Evolutionary conservation across 2,329 filamentous ascomycete species (phyloP).

Genomic region (Clonostachys byssicola): DNA sequence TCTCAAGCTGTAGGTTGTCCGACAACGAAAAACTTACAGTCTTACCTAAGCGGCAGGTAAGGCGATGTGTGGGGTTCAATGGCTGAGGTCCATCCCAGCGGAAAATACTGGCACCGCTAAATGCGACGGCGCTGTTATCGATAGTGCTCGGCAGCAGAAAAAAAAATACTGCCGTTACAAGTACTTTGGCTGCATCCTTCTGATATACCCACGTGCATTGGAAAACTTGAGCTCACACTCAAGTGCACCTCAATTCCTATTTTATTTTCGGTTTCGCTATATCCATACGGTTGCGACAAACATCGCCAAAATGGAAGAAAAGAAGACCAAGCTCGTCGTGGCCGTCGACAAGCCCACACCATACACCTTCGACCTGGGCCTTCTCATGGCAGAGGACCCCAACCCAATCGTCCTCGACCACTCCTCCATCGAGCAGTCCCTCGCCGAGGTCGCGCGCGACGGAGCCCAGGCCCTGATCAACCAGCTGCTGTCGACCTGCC

Average conservation of each 20-base stretch:
- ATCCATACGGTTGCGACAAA: no score
- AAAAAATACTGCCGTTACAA: neutral
- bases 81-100: no score
- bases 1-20: no score
- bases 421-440: constrained; percentile 56
- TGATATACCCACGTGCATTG: neutral
- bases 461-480: constrained; percentile 90
- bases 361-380: constrained; percentile 88
- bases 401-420: constrained; percentile 68
- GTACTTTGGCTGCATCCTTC: neutral
- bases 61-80: no score
- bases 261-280: no score
- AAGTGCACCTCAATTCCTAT: neutral
- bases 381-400: constrained; percentile 80
- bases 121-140: no score
- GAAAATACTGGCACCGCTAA: no score
- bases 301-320: constrained; percentile 12
- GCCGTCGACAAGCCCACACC: constrained; percentile 79
- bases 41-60: no score
- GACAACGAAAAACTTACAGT: no score
- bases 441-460: constrained; percentile 75
- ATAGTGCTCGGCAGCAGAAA: no score
- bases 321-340: constrained; percentile 51
- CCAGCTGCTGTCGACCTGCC: constrained; percentile 86
- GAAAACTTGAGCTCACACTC: neutral